Evolutionary conservation across 2,329 filamentous ascomycete genomes (phyloP).

Genomic region (Zymoseptoria crescenta): DNA sequence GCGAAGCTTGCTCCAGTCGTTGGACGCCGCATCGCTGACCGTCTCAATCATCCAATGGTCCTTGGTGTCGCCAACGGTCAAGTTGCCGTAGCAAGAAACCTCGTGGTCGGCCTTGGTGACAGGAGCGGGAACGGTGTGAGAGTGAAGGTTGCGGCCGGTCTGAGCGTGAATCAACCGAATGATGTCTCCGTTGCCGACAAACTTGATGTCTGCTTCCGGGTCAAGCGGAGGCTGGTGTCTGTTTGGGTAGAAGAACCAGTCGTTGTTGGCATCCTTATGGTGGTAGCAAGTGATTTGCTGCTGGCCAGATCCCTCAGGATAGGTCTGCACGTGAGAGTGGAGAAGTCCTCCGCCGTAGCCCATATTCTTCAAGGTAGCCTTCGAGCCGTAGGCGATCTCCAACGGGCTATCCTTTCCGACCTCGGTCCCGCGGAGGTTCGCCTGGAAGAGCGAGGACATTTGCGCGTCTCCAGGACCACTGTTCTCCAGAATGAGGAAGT

Average conservation of each 20-base stretch:
- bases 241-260: constrained; percentile 98
- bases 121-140: constrained; percentile 81
- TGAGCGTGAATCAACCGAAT: constrained; percentile 89
- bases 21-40: constrained; percentile 78
- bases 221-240: constrained; percentile 67
- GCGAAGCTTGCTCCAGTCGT: constrained; percentile 74
- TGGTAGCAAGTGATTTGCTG: constrained; percentile 99
- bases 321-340: constrained; percentile 94
- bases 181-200: constrained; percentile 66
- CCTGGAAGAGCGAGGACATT: constrained; percentile 99
- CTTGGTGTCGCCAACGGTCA: constrained; percentile 91
- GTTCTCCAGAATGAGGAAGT: constrained; percentile 89
- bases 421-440: constrained; percentile 86
- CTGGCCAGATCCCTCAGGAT: constrained; percentile 84
- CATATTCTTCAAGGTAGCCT: constrained; percentile 96
- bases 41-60: constrained; percentile 96
- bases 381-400: constrained; percentile 82
- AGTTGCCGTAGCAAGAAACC: constrained; percentile 92
- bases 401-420: constrained; percentile 92
- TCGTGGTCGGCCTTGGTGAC: constrained; percentile 84
- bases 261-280: constrained; percentile 98
- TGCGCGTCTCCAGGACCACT: constrained; percentile 96
- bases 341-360: constrained; percentile 94
- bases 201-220: constrained; percentile 59
- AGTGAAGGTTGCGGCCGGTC: constrained; percentile 95